Evolutionary conservation across 495 filamentous ascomycete genomes (phyloP).

Genomic region (Astrothelium macrocarpum): DNA sequence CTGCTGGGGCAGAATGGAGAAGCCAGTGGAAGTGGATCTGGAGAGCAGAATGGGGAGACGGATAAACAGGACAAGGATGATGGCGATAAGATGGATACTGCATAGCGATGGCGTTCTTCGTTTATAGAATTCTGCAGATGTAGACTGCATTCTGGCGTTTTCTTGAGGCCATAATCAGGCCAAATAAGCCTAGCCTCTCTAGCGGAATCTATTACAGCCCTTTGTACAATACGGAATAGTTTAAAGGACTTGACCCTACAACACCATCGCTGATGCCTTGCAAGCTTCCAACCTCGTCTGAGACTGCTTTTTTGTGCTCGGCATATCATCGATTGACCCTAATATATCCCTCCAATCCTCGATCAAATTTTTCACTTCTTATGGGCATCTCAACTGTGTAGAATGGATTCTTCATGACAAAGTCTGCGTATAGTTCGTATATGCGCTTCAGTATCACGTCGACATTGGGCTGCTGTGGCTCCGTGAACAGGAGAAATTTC

Average conservation of each 20-base stretch:
- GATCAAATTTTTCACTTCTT: slow-evolving; percentile 86
- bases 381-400: slow-evolving; percentile 97
- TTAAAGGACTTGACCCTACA: background rate
- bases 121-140: background rate
- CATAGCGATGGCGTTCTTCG: slow-evolving; percentile 34
- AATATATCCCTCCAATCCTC: slow-evolving; percentile 66
- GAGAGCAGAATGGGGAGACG: slow-evolving; percentile 15
- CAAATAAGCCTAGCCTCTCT: no score
- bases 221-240: background rate
- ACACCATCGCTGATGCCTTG: background rate
- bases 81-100: slow-evolving; percentile 82
- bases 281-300: background rate
- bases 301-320: background rate
- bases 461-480: slow-evolving; percentile 79
- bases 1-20: slow-evolving; percentile 58
- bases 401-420: slow-evolving; percentile 99
- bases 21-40: slow-evolving; percentile 48
- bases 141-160: slow-evolving; percentile 2
- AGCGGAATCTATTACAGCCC: background rate
- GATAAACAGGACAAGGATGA: slow-evolving; percentile 22
- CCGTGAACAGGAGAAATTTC: slow-evolving; percentile 93
- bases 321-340: background rate
- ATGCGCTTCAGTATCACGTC: slow-evolving; percentile 71
- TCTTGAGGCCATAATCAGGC: no score
- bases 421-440: slow-evolving; percentile 93